phyloP scores from a whole-genome alignment of 2,329 filamentous ascomycete species.

The Lecanicillium sp. region DNA sequence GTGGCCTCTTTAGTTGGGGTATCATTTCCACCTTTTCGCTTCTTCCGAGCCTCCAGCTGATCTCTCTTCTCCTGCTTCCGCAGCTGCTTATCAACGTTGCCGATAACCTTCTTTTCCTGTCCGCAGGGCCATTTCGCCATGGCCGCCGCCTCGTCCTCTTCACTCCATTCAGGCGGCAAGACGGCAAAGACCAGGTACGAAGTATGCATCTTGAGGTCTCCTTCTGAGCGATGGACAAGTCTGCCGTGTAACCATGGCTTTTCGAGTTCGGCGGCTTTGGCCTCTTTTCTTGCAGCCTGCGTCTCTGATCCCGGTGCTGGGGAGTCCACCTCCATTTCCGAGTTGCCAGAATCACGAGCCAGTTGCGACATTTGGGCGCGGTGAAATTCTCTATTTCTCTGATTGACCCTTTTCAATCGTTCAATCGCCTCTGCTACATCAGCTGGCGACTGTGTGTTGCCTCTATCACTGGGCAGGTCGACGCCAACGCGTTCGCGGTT shows the following conservation, averaged over 20 bases:
- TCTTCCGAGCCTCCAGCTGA: conserved; percentile 37
- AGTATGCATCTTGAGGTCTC: conserved; percentile 90
- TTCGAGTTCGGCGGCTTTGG: conserved; percentile 15
- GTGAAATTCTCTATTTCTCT: conserved; percentile 58
- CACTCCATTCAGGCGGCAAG: conserved; percentile 77
- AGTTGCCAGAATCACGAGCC: conserved; percentile 20
- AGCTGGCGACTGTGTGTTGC: conserved; percentile 59
- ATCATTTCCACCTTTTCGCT: conserved; percentile 24
- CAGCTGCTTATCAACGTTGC: conserved; percentile 42
- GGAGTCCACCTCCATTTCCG: conserved; percentile 33
- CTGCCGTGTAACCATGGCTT: conserved; percentile 69
- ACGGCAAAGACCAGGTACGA: conserved; percentile 94
- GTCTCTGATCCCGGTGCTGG: conserved; percentile 16
- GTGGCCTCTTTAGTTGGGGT: conserved; percentile 8
- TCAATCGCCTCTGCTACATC: conserved; percentile 73
- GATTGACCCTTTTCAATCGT: conserved; percentile 66
- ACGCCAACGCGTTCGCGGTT: conserved; percentile 73
- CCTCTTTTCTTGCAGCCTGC: conserved; percentile 16
- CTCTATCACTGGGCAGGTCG: conserved; percentile 55
- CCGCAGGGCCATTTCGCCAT: conserved; percentile 55
- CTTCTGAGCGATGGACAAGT: conserved; percentile 71
- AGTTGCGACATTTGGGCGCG: conserved; percentile 21
- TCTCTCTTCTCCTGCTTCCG: conserved; percentile 51
- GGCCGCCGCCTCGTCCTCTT: conserved; percentile 67
- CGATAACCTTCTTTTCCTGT: conserved; percentile 42